Percentiles rank a stretch among this genome's conserved stretches.
Conservation (phyloP, 768 basidiomycete species). For the Pleurotus giganteus region DNA sequence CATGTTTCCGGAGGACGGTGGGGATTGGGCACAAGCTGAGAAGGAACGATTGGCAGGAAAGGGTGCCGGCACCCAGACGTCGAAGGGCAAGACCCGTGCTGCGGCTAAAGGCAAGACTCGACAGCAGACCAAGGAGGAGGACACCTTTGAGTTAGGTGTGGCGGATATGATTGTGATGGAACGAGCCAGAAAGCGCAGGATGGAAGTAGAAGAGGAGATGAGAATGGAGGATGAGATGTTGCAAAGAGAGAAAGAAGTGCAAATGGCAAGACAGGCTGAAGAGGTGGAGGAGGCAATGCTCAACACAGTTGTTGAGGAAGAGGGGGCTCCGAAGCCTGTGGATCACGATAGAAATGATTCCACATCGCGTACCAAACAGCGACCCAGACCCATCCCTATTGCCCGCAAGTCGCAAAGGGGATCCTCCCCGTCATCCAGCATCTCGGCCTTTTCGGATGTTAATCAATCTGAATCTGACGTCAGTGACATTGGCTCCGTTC, state of each 20-base stretch:
- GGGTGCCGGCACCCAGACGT: constrained; percentile 12
- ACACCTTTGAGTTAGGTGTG: constrained; percentile 34
- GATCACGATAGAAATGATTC: not conserved
- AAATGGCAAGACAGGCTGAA: constrained; percentile 14
- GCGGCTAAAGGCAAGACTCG: not conserved
- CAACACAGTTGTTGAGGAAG: not conserved
- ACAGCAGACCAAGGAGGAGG: constrained; percentile 9
- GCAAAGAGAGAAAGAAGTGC: constrained; percentile 9
- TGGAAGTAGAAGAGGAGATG: constrained; percentile 47
- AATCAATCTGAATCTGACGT: not conserved
- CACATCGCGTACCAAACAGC: constrained; percentile 10
- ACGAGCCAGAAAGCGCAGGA: constrained; percentile 47
- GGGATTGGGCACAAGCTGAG: constrained; percentile 28
- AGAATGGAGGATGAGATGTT: constrained; percentile 26
- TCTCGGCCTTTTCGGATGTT: not conserved
- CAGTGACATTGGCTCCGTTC: not conserved
- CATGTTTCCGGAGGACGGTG: constrained; percentile 73
- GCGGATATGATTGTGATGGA: constrained; percentile 55
- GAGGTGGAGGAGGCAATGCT: constrained; percentile 12
- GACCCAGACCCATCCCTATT: constrained; percentile 23
- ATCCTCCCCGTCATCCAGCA: not conserved
- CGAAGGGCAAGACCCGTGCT: not conserved
- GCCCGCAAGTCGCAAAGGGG: constrained; percentile 9
- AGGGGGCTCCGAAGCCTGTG: not conserved
- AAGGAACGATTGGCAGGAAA: constrained; percentile 15